These are phyloP conservation scores for Neofusicoccum kwambonambiense DNA, from an alignment of 2,329 filamentous ascomycete genomes.

Conservation along the genomic window DNA sequence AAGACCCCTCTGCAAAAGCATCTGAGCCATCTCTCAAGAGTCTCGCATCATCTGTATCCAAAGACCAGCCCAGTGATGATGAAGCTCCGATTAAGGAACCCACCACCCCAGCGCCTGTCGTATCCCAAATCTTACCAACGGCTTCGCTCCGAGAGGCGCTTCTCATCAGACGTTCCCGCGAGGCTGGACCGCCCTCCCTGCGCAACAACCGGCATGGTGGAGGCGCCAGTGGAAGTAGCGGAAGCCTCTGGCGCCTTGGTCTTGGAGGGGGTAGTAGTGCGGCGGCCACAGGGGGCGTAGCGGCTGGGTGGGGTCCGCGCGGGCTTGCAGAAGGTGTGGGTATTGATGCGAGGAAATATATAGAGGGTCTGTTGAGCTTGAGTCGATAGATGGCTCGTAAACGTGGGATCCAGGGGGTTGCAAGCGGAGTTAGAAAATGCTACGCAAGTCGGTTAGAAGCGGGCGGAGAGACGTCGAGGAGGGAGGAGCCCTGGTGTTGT, in stretches of 20 bases:
- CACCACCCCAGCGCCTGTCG: neutral
- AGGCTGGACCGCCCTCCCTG: neutral
- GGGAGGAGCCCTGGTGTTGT: no score
- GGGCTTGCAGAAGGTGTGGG: constrained; percentile 71
- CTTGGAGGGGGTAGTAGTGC: constrained; percentile 32
- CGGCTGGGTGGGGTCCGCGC: constrained; percentile 56
- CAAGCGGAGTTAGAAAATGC: neutral
- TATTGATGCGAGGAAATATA: constrained; percentile 72
- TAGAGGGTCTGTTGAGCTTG: constrained; percentile 69
- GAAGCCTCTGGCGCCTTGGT: constrained; percentile 16
- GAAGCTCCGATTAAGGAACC: neutral
- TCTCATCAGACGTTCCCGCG: constrained; percentile 19
- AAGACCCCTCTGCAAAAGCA: constrained; percentile 18
- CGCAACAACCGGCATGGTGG: constrained; percentile 20
- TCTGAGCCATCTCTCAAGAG: neutral
- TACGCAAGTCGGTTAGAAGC: neutral
- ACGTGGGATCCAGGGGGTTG: neutral
- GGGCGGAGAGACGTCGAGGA: neutral
- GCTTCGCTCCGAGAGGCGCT: constrained; percentile 20
- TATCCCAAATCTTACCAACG: neutral
- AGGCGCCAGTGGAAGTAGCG: constrained; percentile 26
- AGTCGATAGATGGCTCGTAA: constrained; percentile 36
- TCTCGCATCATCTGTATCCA: neutral
- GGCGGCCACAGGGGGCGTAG: constrained; percentile 26
- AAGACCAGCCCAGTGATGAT: neutral